A percentile compares a stretch with the other conserved stretches of the same genome.
These are phyloP conservation scores for Psilocybe tampanensis DNA, from an alignment of 768 basidiomycete genomes.

Conservation along the genomic window DNA sequence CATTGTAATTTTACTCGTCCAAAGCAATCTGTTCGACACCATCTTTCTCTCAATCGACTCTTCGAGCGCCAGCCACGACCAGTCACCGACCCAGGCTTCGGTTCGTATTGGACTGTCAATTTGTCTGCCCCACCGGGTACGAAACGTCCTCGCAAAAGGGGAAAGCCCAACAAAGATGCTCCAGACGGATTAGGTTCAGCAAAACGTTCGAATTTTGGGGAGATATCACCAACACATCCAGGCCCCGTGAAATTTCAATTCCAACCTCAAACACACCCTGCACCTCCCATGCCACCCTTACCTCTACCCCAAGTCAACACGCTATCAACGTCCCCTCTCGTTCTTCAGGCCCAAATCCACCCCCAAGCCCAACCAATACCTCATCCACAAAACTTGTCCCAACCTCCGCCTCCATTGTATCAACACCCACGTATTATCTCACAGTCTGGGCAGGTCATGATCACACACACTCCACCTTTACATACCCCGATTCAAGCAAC, in stretches of 20 bases:
- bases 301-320: conserved; percentile 25
- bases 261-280: conserved; percentile 28
- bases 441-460: conserved; percentile 3
- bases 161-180: conserved; percentile 55
- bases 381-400: conserved; percentile 6
- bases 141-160: conserved; percentile 82
- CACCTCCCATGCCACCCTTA: conserved; percentile 27
- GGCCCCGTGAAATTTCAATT: conserved; percentile 26
- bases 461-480: conserved; percentile 4
- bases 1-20: conserved; percentile 11
- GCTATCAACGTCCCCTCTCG: conserved; percentile 9
- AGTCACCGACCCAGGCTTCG: conserved; percentile 84
- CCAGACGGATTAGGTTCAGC: conserved; percentile 16
- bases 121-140: conserved; percentile 83
- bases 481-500: conserved; percentile 7
- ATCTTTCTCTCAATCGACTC: conserved; percentile 78
- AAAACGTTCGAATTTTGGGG: conserved; percentile 8
- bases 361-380: conserved; percentile 14
- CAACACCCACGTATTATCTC: not conserved
- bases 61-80: conserved; percentile 84
- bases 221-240: conserved; percentile 11
- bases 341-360: not conserved
- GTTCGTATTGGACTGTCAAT: conserved; percentile 92
- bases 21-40: conserved; percentile 88
- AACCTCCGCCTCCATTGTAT: not conserved